A percentile compares a stretch with the other conserved stretches of the same genome.
phyloP scores from a whole-genome alignment of 2,329 filamentous ascomycete genomes.

The Penicillium polonicum region DNA sequence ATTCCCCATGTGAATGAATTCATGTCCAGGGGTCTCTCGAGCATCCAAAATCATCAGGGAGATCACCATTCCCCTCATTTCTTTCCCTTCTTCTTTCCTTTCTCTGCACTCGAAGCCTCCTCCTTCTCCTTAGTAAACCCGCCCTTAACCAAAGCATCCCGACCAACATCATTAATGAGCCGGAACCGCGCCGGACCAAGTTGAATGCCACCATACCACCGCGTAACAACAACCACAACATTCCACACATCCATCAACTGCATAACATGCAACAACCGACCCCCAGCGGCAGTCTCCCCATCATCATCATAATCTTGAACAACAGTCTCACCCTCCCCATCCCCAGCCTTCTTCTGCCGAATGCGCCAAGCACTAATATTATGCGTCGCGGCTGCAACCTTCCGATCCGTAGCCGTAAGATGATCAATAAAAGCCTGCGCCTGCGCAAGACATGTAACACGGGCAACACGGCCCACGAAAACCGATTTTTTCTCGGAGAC shows the following conservation, averaged over 20 bases:
- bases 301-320: conserved; percentile 96
- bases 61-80: conserved; percentile 27
- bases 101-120: conserved; percentile 43
- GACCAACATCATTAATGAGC: conserved; percentile 80
- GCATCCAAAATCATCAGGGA: neutral
- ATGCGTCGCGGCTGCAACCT: conserved; percentile 81
- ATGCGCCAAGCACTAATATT: conserved; percentile 97
- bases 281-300: conserved; percentile 88
- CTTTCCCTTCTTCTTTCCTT: conserved; percentile 55
- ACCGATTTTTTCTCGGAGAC: conserved; percentile 81
- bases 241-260: conserved; percentile 94
- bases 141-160: conserved; percentile 78
- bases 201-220: conserved; percentile 93
- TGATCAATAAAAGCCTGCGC: conserved; percentile 71
- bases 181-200: conserved; percentile 87
- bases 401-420: conserved; percentile 78
- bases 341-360: conserved; percentile 40
- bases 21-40: neutral
- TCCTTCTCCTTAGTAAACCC: conserved; percentile 62
- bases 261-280: conserved; percentile 81
- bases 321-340: conserved; percentile 48
- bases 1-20: neutral
- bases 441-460: conserved; percentile 67
- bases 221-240: conserved; percentile 84
- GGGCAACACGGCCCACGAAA: conserved; percentile 76